Evolutionary conservation across 2,329 filamentous ascomycete genomes (phyloP), one percentile per base, ranked within the genome.

Genomic region (Neonectria hederae): DNA sequence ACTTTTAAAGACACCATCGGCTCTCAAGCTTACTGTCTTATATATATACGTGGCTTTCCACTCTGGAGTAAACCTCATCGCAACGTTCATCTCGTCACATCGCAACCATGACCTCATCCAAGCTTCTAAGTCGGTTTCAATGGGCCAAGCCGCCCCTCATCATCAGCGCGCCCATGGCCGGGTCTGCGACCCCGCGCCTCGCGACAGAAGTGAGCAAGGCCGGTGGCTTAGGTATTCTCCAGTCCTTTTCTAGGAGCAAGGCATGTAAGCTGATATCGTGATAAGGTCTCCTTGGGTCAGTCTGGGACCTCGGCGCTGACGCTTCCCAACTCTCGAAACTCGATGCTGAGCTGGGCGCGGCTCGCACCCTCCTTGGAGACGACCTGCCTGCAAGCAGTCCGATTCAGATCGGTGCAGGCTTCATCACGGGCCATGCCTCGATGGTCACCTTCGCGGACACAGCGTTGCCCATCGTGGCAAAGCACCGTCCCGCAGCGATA

Each of bases 401-500:
- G 40, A 77, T 91, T 40, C 87, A 85, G 63, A 80, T 90, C 4
- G 90, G 89, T 59, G 69, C 73, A 8, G 71, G 77, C 64, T 89
- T 92, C 76, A 82, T 91, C 58, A 85, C 87, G 49, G 87, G 86
- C 60, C 77, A 83, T 55, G 75, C 78, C 22, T 79, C 79, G 24
- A 70, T 79, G 2, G n/a, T 63, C 0, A 67, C 77, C 54, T 85
- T 86, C 67, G 63, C 69, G 26, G 65, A 76, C 59, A 83, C 80
- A n/a, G 79, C 81, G 2, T 74, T 87, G 2, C 83, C 84, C 1
- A 67, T 90, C 13, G 78, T 92, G 19, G 72, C 73, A 24, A 77
- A 80, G 64, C 84, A 88, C 74, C 77, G 76, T 0, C 88, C 89
- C 2, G 84, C 83, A 2, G 89, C 87, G 0, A 81, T 89, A 9